phyloP scores from a whole-genome alignment of 2,329 filamentous ascomycete genomes.

The Fusarium sp. region DNA sequence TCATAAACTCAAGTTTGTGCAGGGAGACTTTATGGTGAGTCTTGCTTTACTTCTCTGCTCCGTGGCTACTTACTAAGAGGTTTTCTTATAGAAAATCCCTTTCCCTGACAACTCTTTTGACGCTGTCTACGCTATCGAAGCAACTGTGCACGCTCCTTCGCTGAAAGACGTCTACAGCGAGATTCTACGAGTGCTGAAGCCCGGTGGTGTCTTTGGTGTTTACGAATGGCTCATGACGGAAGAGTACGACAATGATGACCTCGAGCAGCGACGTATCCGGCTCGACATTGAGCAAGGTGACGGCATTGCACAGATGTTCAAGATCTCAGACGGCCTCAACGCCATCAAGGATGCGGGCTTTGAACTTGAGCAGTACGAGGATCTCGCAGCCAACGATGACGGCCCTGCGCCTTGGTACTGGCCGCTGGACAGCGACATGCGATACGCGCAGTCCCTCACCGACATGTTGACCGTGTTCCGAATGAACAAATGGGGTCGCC shows the following conservation, averaged over 20 bases:
- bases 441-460: slow-evolving; percentile 78
- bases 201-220: slow-evolving; percentile 92
- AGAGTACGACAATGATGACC: slow-evolving; percentile 87
- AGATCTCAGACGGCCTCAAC: slow-evolving; percentile 78
- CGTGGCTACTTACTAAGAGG: background rate
- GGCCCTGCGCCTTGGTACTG: slow-evolving; percentile 87
- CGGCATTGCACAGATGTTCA: slow-evolving; percentile 95
- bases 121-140: slow-evolving; percentile 94
- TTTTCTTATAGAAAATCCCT: slow-evolving; percentile 77
- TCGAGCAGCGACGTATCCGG: slow-evolving; percentile 85
- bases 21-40: slow-evolving; percentile 90
- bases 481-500: slow-evolving; percentile 85
- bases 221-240: slow-evolving; percentile 99
- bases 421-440: slow-evolving; percentile 80
- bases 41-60: background rate
- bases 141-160: slow-evolving; percentile 89
- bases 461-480: slow-evolving; percentile 83
- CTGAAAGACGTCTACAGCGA: slow-evolving; percentile 90
- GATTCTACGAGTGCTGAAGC: slow-evolving; percentile 92
- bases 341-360: slow-evolving; percentile 90
- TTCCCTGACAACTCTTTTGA: slow-evolving; percentile 92
- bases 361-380: slow-evolving; percentile 66
- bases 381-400: slow-evolving; percentile 67
- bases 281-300: slow-evolving; percentile 92
- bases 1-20: slow-evolving; percentile 82